Evolutionary conservation across 768 basidiomycete genomes (phyloP).

Genomic region (Favolaschia claudopus): DNA sequence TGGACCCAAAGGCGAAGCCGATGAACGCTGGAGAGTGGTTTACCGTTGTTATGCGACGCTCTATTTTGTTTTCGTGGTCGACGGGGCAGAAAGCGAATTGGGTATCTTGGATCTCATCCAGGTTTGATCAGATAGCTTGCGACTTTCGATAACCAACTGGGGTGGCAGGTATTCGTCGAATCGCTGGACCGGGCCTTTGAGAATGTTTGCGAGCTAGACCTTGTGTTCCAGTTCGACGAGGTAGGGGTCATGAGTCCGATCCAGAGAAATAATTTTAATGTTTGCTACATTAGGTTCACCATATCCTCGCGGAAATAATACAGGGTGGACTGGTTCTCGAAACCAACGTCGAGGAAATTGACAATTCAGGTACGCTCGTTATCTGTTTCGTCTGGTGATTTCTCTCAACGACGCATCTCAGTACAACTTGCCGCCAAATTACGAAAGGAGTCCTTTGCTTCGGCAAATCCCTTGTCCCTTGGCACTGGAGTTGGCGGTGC

Average conservation of each 20-base stretch:
- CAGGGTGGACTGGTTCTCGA: conserved; percentile 97
- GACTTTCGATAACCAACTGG: neutral
- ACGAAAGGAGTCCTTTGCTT: conserved; percentile 78
- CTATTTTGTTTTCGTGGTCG: conserved; percentile 97
- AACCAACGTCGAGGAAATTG: conserved; percentile 91
- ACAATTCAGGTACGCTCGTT: conserved; percentile 68
- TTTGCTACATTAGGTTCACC: conserved; percentile 76
- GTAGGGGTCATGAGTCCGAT: conserved; percentile 44
- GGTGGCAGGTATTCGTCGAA: conserved; percentile 91
- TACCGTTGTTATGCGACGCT: conserved; percentile 96
- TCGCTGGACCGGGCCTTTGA: conserved; percentile 94
- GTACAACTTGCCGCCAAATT: conserved; percentile 75
- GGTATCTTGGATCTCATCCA: conserved; percentile 97
- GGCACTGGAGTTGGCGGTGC: conserved; percentile 66
- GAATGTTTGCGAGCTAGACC: conserved; percentile 97
- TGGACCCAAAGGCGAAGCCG: conserved; percentile 58
- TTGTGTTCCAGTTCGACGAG: conserved; percentile 99
- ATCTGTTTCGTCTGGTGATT: neutral
- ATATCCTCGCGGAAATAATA: conserved; percentile 94
- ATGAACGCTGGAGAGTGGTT: conserved; percentile 83
- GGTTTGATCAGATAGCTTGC: conserved; percentile 53
- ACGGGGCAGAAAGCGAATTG: conserved; percentile 94
- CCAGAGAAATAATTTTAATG: neutral
- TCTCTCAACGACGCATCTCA: conserved; percentile 38
- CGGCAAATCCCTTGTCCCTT: conserved; percentile 84